Base-by-base conservation (phyloP, 768 basidiomycete genomes). In the Kwoniella bestiolae region DNA sequence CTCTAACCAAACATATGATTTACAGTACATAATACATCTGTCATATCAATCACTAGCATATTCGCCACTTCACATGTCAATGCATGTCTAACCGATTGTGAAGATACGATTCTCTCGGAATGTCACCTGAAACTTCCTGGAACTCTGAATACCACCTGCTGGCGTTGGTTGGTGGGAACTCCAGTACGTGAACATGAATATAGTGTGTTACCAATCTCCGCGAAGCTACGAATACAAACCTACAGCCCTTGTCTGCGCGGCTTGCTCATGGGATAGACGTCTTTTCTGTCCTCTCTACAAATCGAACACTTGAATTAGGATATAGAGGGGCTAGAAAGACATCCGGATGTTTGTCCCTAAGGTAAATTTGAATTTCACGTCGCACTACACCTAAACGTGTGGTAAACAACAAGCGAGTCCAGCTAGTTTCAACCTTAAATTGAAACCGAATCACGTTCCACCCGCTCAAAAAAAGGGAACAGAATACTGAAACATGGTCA, bases 351-450 rank as follows among this genome's bases (percentile, higher is more conserved):
- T 41, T 14, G 38, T 18, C 38, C 38, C 18, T 14, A 41, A 11
- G 38, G 38, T 18, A 41, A 41, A 18, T 14, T 14, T 14, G 26
- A 3, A 51, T 2, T 8, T 26, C 16, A 7, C 50, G 28, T 29
- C 50, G 28, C 29, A 26, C 50, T 51, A 26, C 14, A 28, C 8
- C 12, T n/a, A 51, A 12, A 51, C 23, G 12, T 28, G 28, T 51
- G 50, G 50, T 51, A 51, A 51, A 51, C 25, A 51, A 51, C 25
- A 51, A 26, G 50, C 50, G 50, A 51, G 23, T 51, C 50, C 25
- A 51, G 26, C 29, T 51, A 51, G 50, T 26, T 26, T 51, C 23
- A 51, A 51, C 50, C 28, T 51, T 51, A 51, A 7, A 11, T 12
- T 31, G 28, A 29, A 51, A 51, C 50, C 29, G 50, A 51, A 51